Conservation (phyloP, 169 alveolate genomes). For the Eimeria mitis region DNA sequence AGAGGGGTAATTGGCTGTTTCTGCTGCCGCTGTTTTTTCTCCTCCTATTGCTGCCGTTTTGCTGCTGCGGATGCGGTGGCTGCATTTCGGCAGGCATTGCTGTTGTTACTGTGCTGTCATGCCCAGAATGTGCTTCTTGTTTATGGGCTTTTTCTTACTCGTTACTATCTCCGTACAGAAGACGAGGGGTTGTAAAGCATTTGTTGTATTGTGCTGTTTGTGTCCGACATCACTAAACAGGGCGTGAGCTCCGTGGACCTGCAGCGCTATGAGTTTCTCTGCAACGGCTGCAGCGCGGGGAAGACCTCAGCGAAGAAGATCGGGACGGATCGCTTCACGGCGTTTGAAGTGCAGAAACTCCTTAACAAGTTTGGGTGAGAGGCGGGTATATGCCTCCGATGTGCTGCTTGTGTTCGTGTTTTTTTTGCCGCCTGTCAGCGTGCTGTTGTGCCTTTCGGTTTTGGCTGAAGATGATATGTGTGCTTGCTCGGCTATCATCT, state of each 20-base stretch:
- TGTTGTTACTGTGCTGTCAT: not conserved
- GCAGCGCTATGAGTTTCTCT: conserved; percentile 77
- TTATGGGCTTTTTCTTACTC: not conserved
- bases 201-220: not conserved
- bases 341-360: conserved; percentile 75
- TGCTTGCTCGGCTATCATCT: not conserved
- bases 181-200: not conserved
- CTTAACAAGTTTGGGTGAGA: conserved; percentile 47
- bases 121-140: not conserved
- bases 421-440: not conserved
- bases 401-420: not conserved
- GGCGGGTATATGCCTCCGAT: not conserved
- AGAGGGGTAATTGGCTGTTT: conserved; percentile 58
- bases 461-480: not conserved
- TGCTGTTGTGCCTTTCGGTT: not conserved
- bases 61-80: not conserved
- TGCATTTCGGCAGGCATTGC: not conserved
- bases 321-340: conserved; percentile 75
- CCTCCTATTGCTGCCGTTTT: not conserved
- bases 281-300: conserved; percentile 75
- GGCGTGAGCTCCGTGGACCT: conserved; percentile 78
- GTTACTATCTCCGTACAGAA: not conserved
- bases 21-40: not conserved
- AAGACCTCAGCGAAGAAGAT: conserved; percentile 70
- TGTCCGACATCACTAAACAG: not conserved